Evolutionary conservation across 345 rosid species (phyloP).

Genomic region (Tarenaya hassleriana): DNA sequence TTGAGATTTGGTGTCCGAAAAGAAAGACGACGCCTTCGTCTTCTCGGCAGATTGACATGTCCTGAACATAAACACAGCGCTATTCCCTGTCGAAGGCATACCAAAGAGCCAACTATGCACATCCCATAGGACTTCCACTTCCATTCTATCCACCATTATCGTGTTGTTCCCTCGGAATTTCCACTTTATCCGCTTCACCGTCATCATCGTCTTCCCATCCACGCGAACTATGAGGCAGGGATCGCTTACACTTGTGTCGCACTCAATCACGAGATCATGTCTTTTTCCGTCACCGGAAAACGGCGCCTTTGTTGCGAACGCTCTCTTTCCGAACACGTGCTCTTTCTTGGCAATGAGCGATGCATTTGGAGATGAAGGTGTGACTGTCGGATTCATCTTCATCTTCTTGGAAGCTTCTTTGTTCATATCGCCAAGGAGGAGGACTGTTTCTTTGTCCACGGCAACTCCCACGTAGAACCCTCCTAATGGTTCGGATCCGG

Average conservation of each 20-base stretch:
- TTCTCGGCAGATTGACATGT: constrained; percentile 68
- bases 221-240: constrained; percentile 66
- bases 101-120: constrained; percentile 89
- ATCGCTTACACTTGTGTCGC: constrained; percentile 46
- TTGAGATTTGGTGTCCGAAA: constrained; percentile 54
- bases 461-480: constrained; percentile 78
- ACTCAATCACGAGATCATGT: constrained; percentile 67
- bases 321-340: constrained; percentile 71
- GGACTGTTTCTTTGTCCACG: constrained; percentile 62
- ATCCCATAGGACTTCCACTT: constrained; percentile 89
- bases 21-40: constrained; percentile 51
- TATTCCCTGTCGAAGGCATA: constrained; percentile 47
- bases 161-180: constrained; percentile 84
- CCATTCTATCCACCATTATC: constrained; percentile 62
- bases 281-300: constrained; percentile 56
- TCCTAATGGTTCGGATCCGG: constrained; percentile 79
- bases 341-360: constrained; percentile 68
- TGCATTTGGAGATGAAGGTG: constrained; percentile 37
- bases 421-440: constrained; percentile 86
- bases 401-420: constrained; percentile 85
- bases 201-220: constrained; percentile 73
- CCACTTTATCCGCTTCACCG: constrained; percentile 72
- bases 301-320: constrained; percentile 59
- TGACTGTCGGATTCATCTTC: too few species aligned
- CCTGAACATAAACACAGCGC: constrained; percentile 93